A percentile compares a stretch with the other conserved stretches of the same genome.
Conservation (phyloP, 2,329 filamentous ascomycete species). For the Kalmusia sp. region DNA sequence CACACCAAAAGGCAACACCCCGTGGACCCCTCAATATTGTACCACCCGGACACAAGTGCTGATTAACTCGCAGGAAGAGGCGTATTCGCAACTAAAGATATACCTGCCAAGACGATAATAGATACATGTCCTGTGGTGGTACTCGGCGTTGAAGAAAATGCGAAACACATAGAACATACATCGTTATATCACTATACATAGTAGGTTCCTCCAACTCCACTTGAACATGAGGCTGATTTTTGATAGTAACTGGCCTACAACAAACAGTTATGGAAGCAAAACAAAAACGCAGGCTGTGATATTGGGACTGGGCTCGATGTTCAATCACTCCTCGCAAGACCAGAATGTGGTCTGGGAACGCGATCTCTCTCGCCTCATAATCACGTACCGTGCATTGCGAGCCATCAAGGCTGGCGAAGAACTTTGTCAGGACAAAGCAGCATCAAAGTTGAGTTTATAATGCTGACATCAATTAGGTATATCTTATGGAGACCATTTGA, state of each 20-base stretch:
- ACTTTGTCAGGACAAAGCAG: constrained; percentile 51
- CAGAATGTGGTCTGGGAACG: constrained; percentile 65
- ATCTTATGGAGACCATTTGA: constrained; percentile 56
- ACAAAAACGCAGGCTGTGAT: constrained; percentile 59
- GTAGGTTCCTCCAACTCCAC: constrained; percentile 45
- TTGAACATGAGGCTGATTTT: too few species aligned
- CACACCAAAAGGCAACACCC: constrained; percentile 64
- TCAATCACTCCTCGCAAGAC: constrained; percentile 60
- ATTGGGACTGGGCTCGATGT: constrained; percentile 64
- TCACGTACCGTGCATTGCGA: constrained; percentile 59
- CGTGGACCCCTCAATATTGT: neutral
- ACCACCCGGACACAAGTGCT: neutral
- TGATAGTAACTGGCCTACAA: constrained; percentile 54
- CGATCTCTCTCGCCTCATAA: constrained; percentile 52
- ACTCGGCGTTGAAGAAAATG: constrained; percentile 56
- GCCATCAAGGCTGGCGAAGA: constrained; percentile 62
- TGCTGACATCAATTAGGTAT: constrained; percentile 45
- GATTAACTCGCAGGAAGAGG: constrained; percentile 54
- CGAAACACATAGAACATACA: constrained; percentile 58
- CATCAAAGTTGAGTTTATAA: neutral
- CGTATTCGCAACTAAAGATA: constrained; percentile 57
- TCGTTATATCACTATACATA: constrained; percentile 64
- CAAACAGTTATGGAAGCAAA: constrained; percentile 28
- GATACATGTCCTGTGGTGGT: constrained; percentile 62
- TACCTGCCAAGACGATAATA: constrained; percentile 57